phyloP scores from a whole-genome alignment of 208 protist species.

The Wallacemonas sp. region DNA sequence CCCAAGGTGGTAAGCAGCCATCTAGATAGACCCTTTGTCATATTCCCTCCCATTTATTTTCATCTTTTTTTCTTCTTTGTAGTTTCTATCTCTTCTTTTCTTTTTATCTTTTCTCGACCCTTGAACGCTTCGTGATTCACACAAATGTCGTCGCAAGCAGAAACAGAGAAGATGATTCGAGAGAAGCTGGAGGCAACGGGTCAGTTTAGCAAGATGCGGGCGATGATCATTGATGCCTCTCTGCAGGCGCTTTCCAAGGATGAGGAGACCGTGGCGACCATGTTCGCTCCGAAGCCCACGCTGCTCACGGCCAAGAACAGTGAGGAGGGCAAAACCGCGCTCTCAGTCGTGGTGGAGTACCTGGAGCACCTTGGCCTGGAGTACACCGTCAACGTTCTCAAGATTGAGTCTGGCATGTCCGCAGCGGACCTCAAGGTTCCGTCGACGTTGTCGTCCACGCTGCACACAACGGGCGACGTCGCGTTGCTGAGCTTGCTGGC shows the following conservation, averaged over 20 bases:
- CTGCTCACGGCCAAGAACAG: slow-evolving; percentile 46
- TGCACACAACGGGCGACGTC: slow-evolving; percentile 8
- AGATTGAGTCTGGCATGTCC: slow-evolving; percentile 60
- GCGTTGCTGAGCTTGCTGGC: slow-evolving; percentile 10
- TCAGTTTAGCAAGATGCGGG: slow-evolving; percentile 82
- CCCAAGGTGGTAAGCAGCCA: no score
- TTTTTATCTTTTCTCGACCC: not conserved
- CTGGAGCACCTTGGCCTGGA: slow-evolving; percentile 69
- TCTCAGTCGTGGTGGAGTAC: slow-evolving; percentile 66
- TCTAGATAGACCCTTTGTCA: no score
- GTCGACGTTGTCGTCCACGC: not conserved
- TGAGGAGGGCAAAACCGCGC: slow-evolving; percentile 34
- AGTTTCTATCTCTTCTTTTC: not conserved
- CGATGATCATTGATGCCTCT: slow-evolving; percentile 87
- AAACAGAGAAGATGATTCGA: slow-evolving; percentile 71
- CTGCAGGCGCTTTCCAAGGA: slow-evolving; percentile 37
- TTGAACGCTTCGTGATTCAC: not conserved
- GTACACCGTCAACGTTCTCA: slow-evolving; percentile 81
- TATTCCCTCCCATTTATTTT: no score
- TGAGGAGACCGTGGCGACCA: not conserved
- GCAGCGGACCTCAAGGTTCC: slow-evolving; percentile 13
- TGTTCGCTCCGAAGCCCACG: slow-evolving; percentile 47
- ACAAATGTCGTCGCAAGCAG: slow-evolving; percentile 17
- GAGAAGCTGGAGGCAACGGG: slow-evolving; percentile 72
- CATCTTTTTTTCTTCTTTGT: not conserved